These are phyloP conservation scores for Yamadazyma sp. DNA, from an alignment of 1,139 yeast genomes.

Conservation along the genomic window DNA sequence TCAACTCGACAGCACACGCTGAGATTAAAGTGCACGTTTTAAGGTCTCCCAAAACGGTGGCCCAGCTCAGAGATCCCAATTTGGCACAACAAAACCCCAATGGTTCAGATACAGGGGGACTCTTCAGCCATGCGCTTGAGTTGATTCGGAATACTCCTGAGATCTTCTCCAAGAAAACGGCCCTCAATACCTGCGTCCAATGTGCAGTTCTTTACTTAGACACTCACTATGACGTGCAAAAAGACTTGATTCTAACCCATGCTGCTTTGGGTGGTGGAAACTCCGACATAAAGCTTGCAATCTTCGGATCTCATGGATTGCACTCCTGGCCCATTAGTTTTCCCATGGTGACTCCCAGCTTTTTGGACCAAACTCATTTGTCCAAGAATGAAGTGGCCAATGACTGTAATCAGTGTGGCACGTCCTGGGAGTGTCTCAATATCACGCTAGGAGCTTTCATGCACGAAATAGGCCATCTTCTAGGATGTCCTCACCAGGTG, in stretches of 20 bases:
- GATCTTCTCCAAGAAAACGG: constrained; percentile 18
- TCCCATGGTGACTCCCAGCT: constrained; percentile 66
- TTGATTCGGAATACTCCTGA: constrained; percentile 49
- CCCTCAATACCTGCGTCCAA: constrained; percentile 51
- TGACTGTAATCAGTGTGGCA: constrained; percentile 80
- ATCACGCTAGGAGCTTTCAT: constrained; percentile 90
- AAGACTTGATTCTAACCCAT: constrained; percentile 71
- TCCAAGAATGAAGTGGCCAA: constrained; percentile 77
- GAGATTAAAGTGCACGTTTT: constrained; percentile 80
- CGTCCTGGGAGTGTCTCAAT: constrained; percentile 87
- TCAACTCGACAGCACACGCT: constrained; percentile 44
- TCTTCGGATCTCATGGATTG: constrained; percentile 90
- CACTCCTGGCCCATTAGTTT: constrained; percentile 85
- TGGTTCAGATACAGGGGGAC: constrained; percentile 72
- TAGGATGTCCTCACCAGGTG: constrained; percentile 92
- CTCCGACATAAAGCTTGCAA: constrained; percentile 69
- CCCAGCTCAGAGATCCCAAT: constrained; percentile 74
- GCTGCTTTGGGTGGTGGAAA: constrained; percentile 95
- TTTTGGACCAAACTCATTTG: constrained; percentile 68
- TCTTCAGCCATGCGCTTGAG: constrained; percentile 78
- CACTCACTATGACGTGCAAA: constrained; percentile 71
- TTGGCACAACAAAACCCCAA: constrained; percentile 82
- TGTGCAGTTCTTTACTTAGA: constrained; percentile 87
- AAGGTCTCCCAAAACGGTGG: constrained; percentile 62
- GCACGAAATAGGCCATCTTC: constrained; percentile 91